Evolutionary conservation across 495 filamentous ascomycete species (phyloP).

Genomic region (Parachaetomium inaequale): DNA sequence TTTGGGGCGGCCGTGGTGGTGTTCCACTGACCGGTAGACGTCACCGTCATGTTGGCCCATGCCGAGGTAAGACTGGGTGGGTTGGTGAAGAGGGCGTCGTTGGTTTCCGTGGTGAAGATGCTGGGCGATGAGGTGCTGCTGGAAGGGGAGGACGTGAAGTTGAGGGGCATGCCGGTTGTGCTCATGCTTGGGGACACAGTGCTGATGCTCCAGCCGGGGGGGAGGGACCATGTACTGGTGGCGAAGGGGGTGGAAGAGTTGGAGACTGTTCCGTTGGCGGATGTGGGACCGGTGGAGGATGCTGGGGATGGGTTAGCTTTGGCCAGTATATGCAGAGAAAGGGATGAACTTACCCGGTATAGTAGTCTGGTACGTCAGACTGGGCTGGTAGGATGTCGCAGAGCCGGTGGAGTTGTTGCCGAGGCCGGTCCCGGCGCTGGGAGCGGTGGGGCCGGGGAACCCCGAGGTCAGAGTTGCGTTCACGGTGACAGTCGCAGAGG

Average conservation of each 20-base stretch:
- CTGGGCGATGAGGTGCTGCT: neutral
- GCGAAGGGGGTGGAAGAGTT: too few species aligned
- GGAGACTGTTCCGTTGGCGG: constrained; percentile 1
- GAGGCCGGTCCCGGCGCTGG: constrained; percentile 4
- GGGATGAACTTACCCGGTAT: neutral
- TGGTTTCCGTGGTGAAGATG: constrained; percentile 9
- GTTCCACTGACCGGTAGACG: neutral
- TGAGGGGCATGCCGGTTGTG: neutral
- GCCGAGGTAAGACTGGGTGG: neutral
- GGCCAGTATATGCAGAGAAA: neutral
- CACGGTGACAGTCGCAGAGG: neutral
- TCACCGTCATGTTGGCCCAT: neutral
- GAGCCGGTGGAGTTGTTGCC: neutral
- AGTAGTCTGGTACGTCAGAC: constrained; percentile 17
- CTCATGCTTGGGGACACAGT: neutral
- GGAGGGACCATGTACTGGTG: neutral
- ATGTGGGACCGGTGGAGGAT: neutral
- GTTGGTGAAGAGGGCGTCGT: constrained; percentile 11
- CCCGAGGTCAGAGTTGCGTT: neutral
- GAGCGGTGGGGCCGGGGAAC: neutral
- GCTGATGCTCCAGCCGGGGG: constrained; percentile 10
- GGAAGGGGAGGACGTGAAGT: neutral
- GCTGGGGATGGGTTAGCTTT: neutral
- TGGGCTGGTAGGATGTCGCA: constrained; percentile 11
- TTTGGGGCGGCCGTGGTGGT: neutral